Percentiles rank a stretch among this genome's conserved stretches.
Evolutionary conservation across 2,329 filamentous ascomycete species (phyloP).

Genomic region (Trichoderma simmonsii): DNA sequence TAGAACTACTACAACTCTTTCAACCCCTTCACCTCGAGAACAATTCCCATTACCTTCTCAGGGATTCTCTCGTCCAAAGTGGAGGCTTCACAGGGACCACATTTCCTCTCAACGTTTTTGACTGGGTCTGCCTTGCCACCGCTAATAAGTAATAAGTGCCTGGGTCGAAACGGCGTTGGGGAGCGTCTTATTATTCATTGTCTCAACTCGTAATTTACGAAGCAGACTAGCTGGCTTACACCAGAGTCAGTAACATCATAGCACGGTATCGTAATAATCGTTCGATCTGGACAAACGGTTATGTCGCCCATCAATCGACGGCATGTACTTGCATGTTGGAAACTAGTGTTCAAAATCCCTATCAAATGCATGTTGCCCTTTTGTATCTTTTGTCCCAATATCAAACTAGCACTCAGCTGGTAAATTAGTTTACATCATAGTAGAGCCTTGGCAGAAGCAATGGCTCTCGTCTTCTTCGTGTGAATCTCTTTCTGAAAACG

Average conservation of each 20-base stretch:
- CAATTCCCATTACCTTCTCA: neutral
- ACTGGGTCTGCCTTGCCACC: conserved; percentile 1
- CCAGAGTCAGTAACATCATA: neutral
- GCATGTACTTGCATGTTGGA: neutral
- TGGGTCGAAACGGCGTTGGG: neutral
- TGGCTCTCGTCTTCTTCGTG: neutral
- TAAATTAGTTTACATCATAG: neutral
- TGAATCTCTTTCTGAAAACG: neutral
- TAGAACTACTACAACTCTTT: neutral
- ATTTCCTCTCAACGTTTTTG: conserved; percentile 11
- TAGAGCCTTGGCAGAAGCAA: neutral
- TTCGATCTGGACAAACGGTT: neutral
- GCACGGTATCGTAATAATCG: neutral
- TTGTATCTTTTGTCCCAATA: neutral
- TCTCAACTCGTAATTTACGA: neutral
- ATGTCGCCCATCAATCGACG: neutral
- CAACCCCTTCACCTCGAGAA: neutral
- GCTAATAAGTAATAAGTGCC: neutral
- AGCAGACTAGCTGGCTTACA: no score
- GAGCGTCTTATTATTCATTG: neutral
- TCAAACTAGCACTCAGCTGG: neutral
- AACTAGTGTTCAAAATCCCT: neutral
- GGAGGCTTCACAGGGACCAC: conserved; percentile 6
- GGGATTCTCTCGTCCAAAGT: neutral
- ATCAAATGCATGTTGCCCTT: neutral